Base-by-base conservation (phyloP, 805 yeast genomes). In the Blastobotrys mokoenaii region DNA sequence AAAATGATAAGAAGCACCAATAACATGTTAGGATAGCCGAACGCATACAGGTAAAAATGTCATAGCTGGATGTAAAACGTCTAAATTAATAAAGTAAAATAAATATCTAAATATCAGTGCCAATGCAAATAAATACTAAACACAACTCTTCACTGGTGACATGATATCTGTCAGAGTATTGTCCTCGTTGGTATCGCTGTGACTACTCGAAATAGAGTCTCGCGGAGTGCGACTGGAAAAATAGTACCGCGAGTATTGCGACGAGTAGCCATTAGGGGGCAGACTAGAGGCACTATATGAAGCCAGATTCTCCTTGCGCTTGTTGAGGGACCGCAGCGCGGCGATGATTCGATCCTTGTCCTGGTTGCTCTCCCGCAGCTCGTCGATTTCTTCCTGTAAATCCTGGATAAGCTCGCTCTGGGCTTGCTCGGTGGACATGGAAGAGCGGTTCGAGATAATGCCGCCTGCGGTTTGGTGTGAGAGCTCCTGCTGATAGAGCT, bases 291-390 rank as follows among this genome's bases (percentile, higher is more conserved):
- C 25, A 17, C 29, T 39, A 12, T 29, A 22, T 14, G 43, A 38
- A 9, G 53, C 40, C 39, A 55, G 44, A 36, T 48, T 52, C 38
- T 67, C 77, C 30, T 89, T 71, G 30, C 82, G 71, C 54, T 79
- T 72, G 31, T 77, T 72, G 2, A 85, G 76, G 39, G 82, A 77
- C 31, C 81, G 77, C 46, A 87, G 66, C 1, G 90, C 87, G 48
- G 74, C 77, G 47, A 88, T 84, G 51, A 88, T 80, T 39, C 80
- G 79, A 53, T 87, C 95, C 61, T 87, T 88, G 51, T 83, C 84
- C 39, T 74, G 72, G 33, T 84, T 56, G 38, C 74, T 70, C 41
- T 77, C 81, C 54, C 74, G 73, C 52, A 89, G 67, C 42, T 80
- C 86, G 40, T 64, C 54, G 11, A 88, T 76, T 55, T 84, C 90